Conservation (phyloP, 208 protist genomes). For the Polymyxa betae region DNA sequence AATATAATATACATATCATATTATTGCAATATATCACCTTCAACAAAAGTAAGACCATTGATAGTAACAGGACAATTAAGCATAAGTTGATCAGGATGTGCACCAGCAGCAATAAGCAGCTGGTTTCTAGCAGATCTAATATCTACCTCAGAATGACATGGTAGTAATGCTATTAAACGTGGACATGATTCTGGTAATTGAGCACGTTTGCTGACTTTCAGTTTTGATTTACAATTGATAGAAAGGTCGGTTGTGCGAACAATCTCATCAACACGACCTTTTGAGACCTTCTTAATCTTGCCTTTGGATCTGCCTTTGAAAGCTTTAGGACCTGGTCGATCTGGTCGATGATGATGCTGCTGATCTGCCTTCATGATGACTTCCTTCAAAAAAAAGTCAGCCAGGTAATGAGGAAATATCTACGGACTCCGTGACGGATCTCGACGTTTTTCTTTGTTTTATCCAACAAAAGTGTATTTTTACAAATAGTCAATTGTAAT, state of each 20-base stretch:
- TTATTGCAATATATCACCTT: not conserved
- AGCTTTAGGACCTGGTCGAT: not conserved
- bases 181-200: not conserved
- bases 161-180: not conserved
- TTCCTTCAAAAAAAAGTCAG: no score
- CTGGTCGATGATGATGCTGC: not conserved
- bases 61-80: not conserved
- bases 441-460: no score
- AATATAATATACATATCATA: not conserved
- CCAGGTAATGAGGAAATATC: no score
- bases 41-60: not conserved
- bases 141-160: not conserved
- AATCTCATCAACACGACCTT: conserved; percentile 11
- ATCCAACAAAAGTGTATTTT: no score
- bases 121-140: conserved; percentile 1
- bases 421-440: no score
- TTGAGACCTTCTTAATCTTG: not conserved
- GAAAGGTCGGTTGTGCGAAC: not conserved
- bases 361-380: not conserved
- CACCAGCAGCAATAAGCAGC: not conserved
- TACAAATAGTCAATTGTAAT: no score
- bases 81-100: not conserved
- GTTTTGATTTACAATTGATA: not conserved
- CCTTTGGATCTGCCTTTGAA: conserved; percentile 50
- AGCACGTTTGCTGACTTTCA: not conserved